Evolutionary conservation across 202 grass and related monocot genomes (phyloP).

Genomic region (Eragrostis tef): DNA sequence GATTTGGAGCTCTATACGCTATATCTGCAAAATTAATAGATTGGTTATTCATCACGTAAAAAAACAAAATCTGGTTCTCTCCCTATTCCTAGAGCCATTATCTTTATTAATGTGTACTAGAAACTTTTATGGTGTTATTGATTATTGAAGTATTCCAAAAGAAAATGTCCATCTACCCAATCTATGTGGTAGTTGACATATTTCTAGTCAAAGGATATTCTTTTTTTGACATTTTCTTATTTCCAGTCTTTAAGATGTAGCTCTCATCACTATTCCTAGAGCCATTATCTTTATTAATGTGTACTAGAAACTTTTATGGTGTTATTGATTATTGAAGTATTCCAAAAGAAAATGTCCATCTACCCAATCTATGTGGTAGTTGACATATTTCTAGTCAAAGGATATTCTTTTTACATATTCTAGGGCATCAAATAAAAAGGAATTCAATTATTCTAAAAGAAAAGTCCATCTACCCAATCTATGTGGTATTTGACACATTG

Average conservation of each 20-base stretch:
- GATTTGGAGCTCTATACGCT: constrained; percentile 80
- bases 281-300: background rate
- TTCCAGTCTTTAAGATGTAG: background rate
- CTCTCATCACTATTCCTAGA: background rate
- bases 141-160: too few relatives aligned
- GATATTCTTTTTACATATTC: too few relatives aligned
- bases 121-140: background rate
- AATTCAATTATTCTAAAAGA: background rate
- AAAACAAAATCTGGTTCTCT: too few relatives aligned
- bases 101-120: background rate
- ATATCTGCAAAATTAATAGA: constrained; percentile 67
- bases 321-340: too few relatives aligned
- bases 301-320: background rate
- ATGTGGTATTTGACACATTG: background rate
- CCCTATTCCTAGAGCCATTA: background rate
- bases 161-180: too few relatives aligned
- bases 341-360: too few relatives aligned
- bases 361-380: too few relatives aligned
- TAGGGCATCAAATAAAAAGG: too few relatives aligned
- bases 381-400: too few relatives aligned
- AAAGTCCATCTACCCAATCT: background rate
- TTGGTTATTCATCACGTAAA: background rate
- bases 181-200: too few relatives aligned
- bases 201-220: too few relatives aligned
- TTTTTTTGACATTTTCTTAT: background rate